Base-by-base conservation (phyloP, 2,329 filamentous ascomycete genomes). In the Arthroderma sp. region DNA sequence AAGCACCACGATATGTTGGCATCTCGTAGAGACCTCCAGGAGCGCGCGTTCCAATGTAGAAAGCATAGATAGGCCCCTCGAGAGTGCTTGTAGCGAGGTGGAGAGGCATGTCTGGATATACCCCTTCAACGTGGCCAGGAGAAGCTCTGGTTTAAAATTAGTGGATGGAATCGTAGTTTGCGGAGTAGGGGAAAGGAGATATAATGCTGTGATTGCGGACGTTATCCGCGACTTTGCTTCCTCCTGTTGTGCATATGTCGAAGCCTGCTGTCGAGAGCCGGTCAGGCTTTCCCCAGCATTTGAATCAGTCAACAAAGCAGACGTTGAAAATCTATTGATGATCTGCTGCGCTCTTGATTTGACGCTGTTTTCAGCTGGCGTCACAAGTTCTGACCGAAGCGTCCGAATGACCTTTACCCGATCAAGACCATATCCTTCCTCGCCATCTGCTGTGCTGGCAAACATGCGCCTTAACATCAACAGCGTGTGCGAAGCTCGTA, bases 1-100 rank as follows among this genome's bases (percentile, higher is more conserved):
- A 2, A 96, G 69, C 0, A 86, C 85, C n/a, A 94, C 79, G 34
- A 96, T 78, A 57, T 93, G 94, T 60, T 94, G 88, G 58, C 89
- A 95, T 38, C 85, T 75, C 4, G 81, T 78, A 5, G 84, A 83
- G 22, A 94, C 78, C 55, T 96, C 91, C 10, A 77, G 70, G 1
- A 96, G 71, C 0, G 86, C 83, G 42, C 85, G 77, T 40, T 96
- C 88, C 29, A 96, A 72, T 0, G 76, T 82, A 0, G 89, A 85
- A 2, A 96, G 71, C 47, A 85, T 83, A 3, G 81, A 80, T 10
- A 98, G 72, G 0, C 85, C 81, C 22, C 87, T 73, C 1, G 83
- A 73, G 6, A 98, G 70, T 0, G 80, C 74, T 8, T 84, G 79
- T 5, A 89, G 71, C 34, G 85, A 88, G 38, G 81, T 81, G 48